Evolutionary conservation across 73 alveolate genomes (phyloP).

Genomic region (Durusdinium trenchii): DNA sequence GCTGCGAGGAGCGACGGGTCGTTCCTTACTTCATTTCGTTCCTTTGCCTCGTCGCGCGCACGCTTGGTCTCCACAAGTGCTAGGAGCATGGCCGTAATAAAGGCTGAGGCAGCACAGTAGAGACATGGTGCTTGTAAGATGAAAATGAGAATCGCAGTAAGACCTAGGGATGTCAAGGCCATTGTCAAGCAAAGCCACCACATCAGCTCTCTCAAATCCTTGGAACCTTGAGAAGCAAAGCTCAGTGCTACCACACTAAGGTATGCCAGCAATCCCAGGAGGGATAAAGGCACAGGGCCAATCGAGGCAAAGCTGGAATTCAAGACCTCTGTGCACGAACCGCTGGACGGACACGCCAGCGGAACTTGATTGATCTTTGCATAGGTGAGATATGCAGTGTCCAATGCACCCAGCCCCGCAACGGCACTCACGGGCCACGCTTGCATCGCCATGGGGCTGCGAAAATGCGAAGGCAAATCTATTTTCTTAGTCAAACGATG

Average conservation of each 20-base stretch:
- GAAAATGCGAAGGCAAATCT: background rate
- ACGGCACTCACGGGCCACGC: conserved; percentile 72
- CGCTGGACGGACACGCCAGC: conserved; percentile 83
- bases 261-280: conserved; percentile 77
- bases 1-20: background rate
- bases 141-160: conserved; percentile 38
- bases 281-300: conserved; percentile 90
- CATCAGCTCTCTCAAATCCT: conserved; percentile 32
- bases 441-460: conserved; percentile 24
- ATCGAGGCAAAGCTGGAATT: conserved; percentile 72
- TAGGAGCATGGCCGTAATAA: conserved; percentile 77
- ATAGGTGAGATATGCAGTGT: conserved; percentile 73
- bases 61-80: conserved; percentile 67
- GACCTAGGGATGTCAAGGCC: conserved; percentile 73
- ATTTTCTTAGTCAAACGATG: background rate
- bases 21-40: background rate
- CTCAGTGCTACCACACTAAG: conserved; percentile 46
- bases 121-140: conserved; percentile 82
- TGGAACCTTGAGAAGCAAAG: background rate
- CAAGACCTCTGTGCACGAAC: conserved; percentile 77
- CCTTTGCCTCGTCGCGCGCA: conserved; percentile 33
- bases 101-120: conserved; percentile 79
- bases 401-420: conserved; percentile 82
- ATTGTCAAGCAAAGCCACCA: conserved; percentile 78
- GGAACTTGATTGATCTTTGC: conserved; percentile 73